phyloP scores from a whole-genome alignment of 169 alveolate species.

The Plasmodium blacklocki region DNA sequence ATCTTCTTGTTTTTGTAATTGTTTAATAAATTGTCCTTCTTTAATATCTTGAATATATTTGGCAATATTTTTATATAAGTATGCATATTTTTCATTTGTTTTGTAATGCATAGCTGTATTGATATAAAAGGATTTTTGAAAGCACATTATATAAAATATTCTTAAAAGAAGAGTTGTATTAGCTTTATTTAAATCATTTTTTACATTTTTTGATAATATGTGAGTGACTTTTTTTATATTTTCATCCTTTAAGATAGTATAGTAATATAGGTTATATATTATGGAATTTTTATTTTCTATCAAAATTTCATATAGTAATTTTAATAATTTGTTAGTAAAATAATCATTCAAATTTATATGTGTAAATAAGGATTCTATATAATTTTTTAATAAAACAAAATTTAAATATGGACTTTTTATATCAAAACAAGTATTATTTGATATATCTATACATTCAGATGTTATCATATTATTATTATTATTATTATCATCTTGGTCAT shows the following conservation, averaged over 20 bases:
- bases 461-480: constrained; percentile 1
- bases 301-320: constrained; percentile 70
- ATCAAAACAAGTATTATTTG: neutral
- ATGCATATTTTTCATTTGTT: constrained; percentile 13
- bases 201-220: constrained; percentile 57
- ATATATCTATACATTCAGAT: too few species aligned
- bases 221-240: constrained; percentile 44
- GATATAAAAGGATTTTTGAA: constrained; percentile 42
- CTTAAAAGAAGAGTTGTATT: constrained; percentile 58
- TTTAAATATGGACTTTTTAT: constrained; percentile 54
- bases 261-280: constrained; percentile 57
- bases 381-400: constrained; percentile 40
- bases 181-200: constrained; percentile 44
- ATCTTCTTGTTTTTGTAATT: constrained; percentile 48
- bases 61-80: constrained; percentile 42
- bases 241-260: constrained; percentile 67
- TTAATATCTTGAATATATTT: constrained; percentile 45
- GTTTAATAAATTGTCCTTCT: constrained; percentile 28
- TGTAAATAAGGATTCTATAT: constrained; percentile 45
- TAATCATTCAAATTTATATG: constrained; percentile 29
- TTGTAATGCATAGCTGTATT: constrained; percentile 15
- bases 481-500: constrained; percentile 5
- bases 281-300: constrained; percentile 53
- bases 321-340: constrained; percentile 67
- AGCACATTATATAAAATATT: constrained; percentile 58